These are phyloP conservation scores for Daldinia bambusicola DNA, from an alignment of 495 filamentous ascomycete genomes.

Conservation along the genomic window DNA sequence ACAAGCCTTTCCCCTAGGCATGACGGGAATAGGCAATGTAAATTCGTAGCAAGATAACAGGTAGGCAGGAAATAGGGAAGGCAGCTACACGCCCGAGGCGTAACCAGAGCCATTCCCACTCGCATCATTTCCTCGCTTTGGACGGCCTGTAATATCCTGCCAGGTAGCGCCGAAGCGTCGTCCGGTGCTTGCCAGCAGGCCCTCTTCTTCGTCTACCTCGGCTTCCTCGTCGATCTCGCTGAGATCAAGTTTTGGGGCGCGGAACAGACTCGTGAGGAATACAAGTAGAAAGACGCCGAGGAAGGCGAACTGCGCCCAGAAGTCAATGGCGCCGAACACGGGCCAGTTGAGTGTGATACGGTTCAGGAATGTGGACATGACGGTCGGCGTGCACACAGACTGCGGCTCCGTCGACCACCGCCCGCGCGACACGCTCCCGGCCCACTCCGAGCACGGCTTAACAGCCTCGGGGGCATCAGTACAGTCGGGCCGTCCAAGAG, in stretches of 20 bases:
- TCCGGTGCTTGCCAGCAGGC: slow-evolving; percentile 82
- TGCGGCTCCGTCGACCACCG: slow-evolving; percentile 60
- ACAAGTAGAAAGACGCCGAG: slow-evolving; percentile 83
- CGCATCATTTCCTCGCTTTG: slow-evolving; percentile 16
- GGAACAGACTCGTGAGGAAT: slow-evolving; percentile 77
- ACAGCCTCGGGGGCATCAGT: slow-evolving; percentile 74
- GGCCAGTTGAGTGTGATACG: slow-evolving; percentile 95
- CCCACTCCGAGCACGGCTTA: slow-evolving; percentile 80
- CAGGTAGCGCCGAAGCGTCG: slow-evolving; percentile 84
- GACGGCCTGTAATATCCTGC: slow-evolving; percentile 80
- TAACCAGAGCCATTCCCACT: slow-evolving; percentile 11
- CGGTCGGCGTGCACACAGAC: slow-evolving; percentile 86
- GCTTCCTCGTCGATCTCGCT: slow-evolving; percentile 85
- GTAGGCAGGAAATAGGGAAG: not conserved
- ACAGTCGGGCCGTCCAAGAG: slow-evolving; percentile 79
- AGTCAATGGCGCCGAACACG: slow-evolving; percentile 90
- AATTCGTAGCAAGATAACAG: not conserved
- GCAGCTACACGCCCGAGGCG: not conserved
- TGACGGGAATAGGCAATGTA: not conserved
- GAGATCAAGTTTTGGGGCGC: slow-evolving; percentile 78
- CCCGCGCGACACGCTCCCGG: slow-evolving; percentile 52
- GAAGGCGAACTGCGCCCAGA: slow-evolving; percentile 96
- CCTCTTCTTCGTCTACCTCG: slow-evolving; percentile 95
- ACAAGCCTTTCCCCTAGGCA: not conserved
- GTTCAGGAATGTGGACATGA: slow-evolving; percentile 92